Evolutionary conservation across 2,329 filamentous ascomycete genomes (phyloP).

Genomic region (Pseudofabraea citricarpa): DNA sequence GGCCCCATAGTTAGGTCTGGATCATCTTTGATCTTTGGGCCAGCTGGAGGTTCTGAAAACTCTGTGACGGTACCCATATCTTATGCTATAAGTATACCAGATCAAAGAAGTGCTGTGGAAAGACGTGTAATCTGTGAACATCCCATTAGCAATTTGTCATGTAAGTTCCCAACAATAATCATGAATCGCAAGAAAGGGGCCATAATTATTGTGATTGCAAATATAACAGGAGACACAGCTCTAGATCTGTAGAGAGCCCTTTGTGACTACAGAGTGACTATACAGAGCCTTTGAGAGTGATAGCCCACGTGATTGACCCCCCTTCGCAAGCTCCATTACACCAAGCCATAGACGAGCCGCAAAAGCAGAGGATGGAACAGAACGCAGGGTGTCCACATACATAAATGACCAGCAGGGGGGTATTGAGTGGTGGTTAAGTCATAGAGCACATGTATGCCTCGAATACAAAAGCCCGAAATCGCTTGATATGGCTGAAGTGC

Average conservation of each 20-base stretch:
- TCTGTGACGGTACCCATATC: no score
- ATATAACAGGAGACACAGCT: not conserved
- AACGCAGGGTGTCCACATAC: not conserved
- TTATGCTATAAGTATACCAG: no score
- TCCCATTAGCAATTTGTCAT: no score
- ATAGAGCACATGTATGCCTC: no score
- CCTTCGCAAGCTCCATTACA: not conserved
- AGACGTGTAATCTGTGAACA: no score
- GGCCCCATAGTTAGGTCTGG: slow-evolving; percentile 1
- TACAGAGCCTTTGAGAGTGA: not conserved
- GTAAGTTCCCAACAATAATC: not conserved
- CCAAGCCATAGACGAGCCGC: not conserved
- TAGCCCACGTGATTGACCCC: not conserved
- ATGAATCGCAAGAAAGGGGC: not conserved
- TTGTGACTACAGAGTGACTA: not conserved
- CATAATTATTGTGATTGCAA: not conserved
- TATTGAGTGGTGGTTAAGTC: no score
- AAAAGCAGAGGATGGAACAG: not conserved
- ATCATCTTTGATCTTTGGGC: not conserved
- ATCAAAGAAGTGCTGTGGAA: no score
- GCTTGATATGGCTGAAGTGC: not conserved
- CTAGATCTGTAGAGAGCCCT: not conserved
- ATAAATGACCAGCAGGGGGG: no score
- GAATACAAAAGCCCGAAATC: not conserved
- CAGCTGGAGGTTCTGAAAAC: not conserved